A percentile compares a stretch with the other conserved stretches of the same genome.
Conservation (phyloP, 2,329 filamentous ascomycete genomes). For the Fulvia fulva region DNA sequence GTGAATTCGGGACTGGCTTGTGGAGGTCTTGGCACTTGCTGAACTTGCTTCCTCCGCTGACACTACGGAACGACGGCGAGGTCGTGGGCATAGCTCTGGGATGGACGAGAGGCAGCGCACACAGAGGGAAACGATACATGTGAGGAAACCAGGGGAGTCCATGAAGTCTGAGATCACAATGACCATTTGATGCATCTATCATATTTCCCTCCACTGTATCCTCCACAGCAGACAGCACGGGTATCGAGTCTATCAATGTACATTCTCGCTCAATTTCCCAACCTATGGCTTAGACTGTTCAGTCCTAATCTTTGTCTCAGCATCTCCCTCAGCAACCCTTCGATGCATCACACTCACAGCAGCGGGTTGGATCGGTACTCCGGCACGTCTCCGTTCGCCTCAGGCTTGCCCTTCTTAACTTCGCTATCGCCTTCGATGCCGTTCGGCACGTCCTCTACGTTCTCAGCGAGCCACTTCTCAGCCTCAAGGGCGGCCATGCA, state of each 20-base stretch:
- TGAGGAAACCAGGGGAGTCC: background rate
- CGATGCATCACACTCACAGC: slow-evolving; percentile 42
- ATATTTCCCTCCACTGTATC: background rate
- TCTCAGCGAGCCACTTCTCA: slow-evolving; percentile 84
- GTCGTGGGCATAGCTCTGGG: background rate
- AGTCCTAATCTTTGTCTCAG: background rate
- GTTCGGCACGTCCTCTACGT: slow-evolving; percentile 58
- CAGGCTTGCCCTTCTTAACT: slow-evolving; percentile 40
- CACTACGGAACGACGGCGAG: background rate
- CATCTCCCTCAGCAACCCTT: background rate
- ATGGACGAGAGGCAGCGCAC: background rate
- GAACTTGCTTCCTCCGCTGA: too few relatives aligned
- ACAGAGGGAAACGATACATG: background rate
- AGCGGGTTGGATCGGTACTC: slow-evolving; percentile 64
- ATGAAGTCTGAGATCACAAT: background rate
- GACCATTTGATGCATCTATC: background rate
- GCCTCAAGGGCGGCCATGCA: slow-evolving; percentile 95
- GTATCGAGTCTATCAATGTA: slow-evolving; percentile 3
- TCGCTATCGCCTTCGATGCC: slow-evolving; percentile 48
- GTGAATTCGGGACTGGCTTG: background rate
- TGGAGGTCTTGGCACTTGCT: background rate
- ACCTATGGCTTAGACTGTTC: background rate
- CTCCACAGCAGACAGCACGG: background rate
- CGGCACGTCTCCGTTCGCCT: slow-evolving; percentile 53
- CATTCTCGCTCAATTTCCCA: background rate